Percentiles rank a stretch among this genome's conserved stretches.
Conservation (phyloP, 2,329 filamentous ascomycete genomes). For the Apiospora rasikravindrae region DNA sequence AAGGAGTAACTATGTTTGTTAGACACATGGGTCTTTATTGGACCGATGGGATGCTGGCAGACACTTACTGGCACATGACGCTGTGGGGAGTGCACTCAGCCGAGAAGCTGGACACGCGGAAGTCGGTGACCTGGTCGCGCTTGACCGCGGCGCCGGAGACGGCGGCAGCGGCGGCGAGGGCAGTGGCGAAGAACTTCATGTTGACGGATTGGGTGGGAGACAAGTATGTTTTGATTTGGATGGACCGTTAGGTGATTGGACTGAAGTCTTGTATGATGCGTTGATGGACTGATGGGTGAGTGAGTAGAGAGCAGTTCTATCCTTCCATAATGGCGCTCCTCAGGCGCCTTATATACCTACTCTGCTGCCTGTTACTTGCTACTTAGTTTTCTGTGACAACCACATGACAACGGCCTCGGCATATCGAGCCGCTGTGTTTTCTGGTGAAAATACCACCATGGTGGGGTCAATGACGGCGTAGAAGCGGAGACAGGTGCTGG, state of each 20-base stretch:
- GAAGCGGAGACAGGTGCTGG: not conserved
- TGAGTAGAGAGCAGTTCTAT: not conserved
- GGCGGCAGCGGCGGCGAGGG: slow-evolving; percentile 1
- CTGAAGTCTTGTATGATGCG: not conserved
- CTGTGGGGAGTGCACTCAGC: not conserved
- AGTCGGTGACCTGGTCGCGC: not conserved
- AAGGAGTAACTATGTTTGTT: not conserved
- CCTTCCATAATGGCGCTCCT: not conserved
- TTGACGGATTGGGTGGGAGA: not conserved
- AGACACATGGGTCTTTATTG: not conserved
- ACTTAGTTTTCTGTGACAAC: not conserved
- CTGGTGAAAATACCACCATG: not conserved
- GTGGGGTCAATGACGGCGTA: not conserved
- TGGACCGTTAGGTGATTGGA: not conserved
- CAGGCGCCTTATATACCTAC: not conserved
- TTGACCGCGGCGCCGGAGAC: not conserved
- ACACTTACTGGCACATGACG: slow-evolving; percentile 2
- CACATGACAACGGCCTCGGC: not conserved
- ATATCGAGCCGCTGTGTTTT: not conserved
- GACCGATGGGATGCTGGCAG: not conserved
- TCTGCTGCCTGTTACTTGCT: not conserved
- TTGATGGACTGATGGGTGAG: not conserved
- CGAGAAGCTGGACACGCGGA: slow-evolving; percentile 9
- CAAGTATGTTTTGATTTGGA: not conserved
- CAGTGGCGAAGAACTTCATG: slow-evolving; percentile 2